Conservation (phyloP, 768 basidiomycete genomes). For the Lyophyllum semitale region DNA sequence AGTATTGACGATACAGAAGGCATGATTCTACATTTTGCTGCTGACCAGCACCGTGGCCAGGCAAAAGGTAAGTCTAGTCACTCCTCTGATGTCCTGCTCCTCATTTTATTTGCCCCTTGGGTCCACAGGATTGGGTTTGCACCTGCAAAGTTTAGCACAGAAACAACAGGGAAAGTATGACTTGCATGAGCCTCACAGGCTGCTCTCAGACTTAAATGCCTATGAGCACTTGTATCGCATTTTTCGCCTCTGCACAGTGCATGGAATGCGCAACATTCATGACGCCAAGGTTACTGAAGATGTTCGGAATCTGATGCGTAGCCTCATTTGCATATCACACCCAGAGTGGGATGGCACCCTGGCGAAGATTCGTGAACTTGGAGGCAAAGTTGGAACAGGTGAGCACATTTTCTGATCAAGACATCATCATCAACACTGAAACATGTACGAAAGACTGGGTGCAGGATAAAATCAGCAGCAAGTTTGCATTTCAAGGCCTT, state of each 20-base stretch:
- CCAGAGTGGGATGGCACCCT: conserved; percentile 21
- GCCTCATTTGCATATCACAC: conserved; percentile 24
- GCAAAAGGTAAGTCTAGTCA: conserved; percentile 17
- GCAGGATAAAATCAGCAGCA: conserved; percentile 20
- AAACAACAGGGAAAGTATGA: conserved; percentile 10
- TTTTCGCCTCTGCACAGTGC: conserved; percentile 21
- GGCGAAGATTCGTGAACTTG: conserved; percentile 8
- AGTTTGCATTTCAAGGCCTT: conserved; percentile 26
- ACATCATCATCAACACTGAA: not conserved
- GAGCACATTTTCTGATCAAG: not conserved
- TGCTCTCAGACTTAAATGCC: conserved; percentile 7
- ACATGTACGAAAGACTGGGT: conserved; percentile 23
- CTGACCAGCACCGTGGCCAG: conserved; percentile 24
- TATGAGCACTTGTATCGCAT: conserved; percentile 27
- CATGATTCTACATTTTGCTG: conserved; percentile 19
- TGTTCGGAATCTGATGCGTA: conserved; percentile 22
- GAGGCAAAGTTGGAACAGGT: conserved; percentile 24
- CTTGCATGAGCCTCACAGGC: conserved; percentile 21
- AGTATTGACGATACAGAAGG: conserved; percentile 8
- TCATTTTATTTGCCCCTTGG: not conserved
- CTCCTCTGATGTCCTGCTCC: not conserved
- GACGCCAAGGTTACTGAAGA: conserved; percentile 9
- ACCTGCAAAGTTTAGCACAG: conserved; percentile 18
- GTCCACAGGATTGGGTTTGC: conserved; percentile 19
- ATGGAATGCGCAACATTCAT: conserved; percentile 24